Conservation (phyloP, 176 grass and related monocot species). For the Cenchrus purpureus region DNA sequence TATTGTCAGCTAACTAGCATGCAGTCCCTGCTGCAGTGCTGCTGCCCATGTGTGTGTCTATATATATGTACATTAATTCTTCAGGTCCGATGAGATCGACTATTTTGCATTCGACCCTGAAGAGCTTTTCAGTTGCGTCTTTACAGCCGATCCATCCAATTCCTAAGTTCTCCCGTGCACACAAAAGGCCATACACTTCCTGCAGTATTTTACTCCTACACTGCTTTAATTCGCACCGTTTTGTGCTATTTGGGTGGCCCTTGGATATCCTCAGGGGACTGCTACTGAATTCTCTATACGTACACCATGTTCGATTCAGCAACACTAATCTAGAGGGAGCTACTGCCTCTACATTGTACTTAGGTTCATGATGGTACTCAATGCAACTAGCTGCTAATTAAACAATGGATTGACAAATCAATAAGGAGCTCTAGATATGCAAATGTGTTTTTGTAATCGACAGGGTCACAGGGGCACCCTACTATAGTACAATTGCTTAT, state of each 20-base stretch:
- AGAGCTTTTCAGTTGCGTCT: neutral
- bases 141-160: conserved; percentile 15
- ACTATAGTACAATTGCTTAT: neutral
- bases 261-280: conserved; percentile 26
- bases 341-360: conserved; percentile 13
- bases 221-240: neutral
- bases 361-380: conserved; percentile 16
- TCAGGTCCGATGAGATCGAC: conserved; percentile 9
- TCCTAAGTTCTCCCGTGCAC: neutral
- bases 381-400: neutral
- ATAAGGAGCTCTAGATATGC: neutral
- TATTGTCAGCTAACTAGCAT: neutral
- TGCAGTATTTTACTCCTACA: neutral
- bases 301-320: neutral
- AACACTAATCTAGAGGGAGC: neutral
- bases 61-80: neutral
- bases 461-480: neutral
- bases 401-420: neutral
- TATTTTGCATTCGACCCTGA: too few species aligned
- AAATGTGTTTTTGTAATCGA: neutral
- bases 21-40: too few species aligned
- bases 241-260: neutral
- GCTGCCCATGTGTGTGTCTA: conserved; percentile 5
- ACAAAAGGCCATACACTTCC: neutral
- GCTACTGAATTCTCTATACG: neutral